Evolutionary conservation across 495 filamentous ascomycete genomes (phyloP).

Genomic region (Parachaetomium inaequale): DNA sequence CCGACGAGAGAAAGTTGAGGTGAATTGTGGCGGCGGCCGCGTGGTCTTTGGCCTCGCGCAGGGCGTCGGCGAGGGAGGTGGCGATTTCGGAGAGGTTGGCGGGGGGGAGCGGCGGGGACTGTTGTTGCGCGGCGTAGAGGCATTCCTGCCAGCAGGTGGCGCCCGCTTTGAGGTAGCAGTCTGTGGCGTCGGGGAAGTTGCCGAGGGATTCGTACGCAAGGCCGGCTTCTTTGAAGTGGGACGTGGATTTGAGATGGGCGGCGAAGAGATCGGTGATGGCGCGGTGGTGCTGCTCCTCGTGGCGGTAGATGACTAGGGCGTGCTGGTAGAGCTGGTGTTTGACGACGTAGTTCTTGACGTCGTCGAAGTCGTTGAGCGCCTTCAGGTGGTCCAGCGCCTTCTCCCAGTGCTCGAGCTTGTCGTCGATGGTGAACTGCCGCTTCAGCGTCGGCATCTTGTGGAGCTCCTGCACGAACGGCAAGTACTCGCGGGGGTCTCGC

Average conservation of each 20-base stretch:
- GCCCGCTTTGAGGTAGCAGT: slow-evolving; percentile 74
- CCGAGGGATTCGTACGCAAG: slow-evolving; percentile 83
- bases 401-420: slow-evolving; percentile 67
- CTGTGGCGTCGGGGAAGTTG: slow-evolving; percentile 65
- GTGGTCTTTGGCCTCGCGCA: slow-evolving; percentile 79
- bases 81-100: slow-evolving; percentile 63
- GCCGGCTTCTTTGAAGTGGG: slow-evolving; percentile 78
- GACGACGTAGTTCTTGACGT: slow-evolving; percentile 66
- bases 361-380: slow-evolving; percentile 61
- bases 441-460: slow-evolving; percentile 66
- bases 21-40: slow-evolving; percentile 73
- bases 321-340: slow-evolving; percentile 76
- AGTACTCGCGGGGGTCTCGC: slow-evolving; percentile 91
- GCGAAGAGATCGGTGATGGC: slow-evolving; percentile 74
- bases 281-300: slow-evolving; percentile 55
- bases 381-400: slow-evolving; percentile 80
- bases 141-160: slow-evolving; percentile 78
- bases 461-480: slow-evolving; percentile 86
- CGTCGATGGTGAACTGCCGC: slow-evolving; percentile 79
- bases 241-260: slow-evolving; percentile 66
- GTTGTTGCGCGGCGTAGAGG: slow-evolving; percentile 64
- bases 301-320: slow-evolving; percentile 79
- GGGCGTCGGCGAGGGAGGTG: slow-evolving; percentile 60
- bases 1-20: slow-evolving; percentile 70
- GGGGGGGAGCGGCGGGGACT: slow-evolving; percentile 53